Evolutionary conservation across 2,329 filamentous ascomycete genomes (phyloP), one percentile per base, ranked within the genome.

Genomic region (Grosmannia penicillata): DNA sequence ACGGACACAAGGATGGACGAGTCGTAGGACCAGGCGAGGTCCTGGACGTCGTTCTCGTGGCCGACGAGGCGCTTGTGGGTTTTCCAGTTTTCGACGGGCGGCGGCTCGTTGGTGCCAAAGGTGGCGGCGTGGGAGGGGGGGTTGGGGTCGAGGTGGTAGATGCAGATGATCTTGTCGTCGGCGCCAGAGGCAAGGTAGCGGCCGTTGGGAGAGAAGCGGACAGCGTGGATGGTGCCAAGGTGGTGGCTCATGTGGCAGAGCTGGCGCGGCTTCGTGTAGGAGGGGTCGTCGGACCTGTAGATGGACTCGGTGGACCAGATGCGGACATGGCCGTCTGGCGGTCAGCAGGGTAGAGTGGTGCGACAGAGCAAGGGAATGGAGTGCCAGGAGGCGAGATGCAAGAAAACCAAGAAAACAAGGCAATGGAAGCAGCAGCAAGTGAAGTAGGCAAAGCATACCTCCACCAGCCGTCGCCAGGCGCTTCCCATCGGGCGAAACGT

Each of bases 181-280:
- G 93, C 93, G 41, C 91, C 91, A 10, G 89, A 96, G 25, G 93
- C 93, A 37, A 98, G 73, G 56, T 95, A 98, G 55, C 85, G 85
- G 41, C 86, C 84, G 54, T 93, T 95, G 22, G 85, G 81, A 9
- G 91, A 96, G 64, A 96, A 98, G 48, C 93, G 82, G 46, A 98
- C 91, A 0, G 89, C 86, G 60, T 95, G 89, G 45, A 96, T 95
- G 15, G 89, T 96, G 49, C 89, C 91, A 4, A 93, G 87, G 58
- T 98, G 91, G 55, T 96, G 87, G 72, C 86, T 96, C 75, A 98
- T 91, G 52, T 93, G 89, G 49, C 89, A 93, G 51, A 98, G 75
- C 67, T 98, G 93, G 52, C 83, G 86, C 34, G 93, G 89, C 52
- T 76, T 81, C 39, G 67, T 70, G 60, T 79, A 87, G 43, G 70